phyloP scores from a whole-genome alignment of 441 rosid species.

The Eruca vesicaria region DNA sequence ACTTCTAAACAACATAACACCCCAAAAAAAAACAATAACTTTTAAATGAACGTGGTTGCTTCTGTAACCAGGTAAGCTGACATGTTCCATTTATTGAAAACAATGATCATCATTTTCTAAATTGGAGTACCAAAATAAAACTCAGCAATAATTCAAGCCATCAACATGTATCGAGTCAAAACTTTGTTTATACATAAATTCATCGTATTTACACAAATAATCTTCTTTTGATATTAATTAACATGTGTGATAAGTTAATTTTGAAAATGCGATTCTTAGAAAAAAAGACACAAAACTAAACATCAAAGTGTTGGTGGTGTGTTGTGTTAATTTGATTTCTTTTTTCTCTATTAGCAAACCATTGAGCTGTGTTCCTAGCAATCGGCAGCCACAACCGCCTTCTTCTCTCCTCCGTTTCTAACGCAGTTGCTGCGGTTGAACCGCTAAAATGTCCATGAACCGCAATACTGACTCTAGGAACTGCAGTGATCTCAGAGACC shows the following conservation, averaged over 20 bases:
- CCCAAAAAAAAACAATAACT: neutral
- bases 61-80: conserved; percentile 37
- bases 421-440: conserved; percentile 30
- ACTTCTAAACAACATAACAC: no score
- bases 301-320: conserved; percentile 34
- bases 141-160: conserved; percentile 1
- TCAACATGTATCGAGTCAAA: neutral
- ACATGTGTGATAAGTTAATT: neutral
- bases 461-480: conserved; percentile 47
- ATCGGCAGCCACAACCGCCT: conserved; percentile 80
- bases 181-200: neutral
- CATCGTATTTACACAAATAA: neutral
- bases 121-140: neutral
- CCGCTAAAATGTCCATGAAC: conserved; percentile 28
- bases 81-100: conserved; percentile 31
- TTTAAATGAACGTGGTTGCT: conserved; percentile 14
- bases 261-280: neutral
- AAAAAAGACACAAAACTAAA: conserved; percentile 19
- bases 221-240: conserved; percentile 1
- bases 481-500: conserved; percentile 72
- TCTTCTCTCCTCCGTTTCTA: conserved; percentile 48
- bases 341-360: conserved; percentile 79
- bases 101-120: neutral
- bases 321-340: conserved; percentile 39
- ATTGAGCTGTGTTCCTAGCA: conserved; percentile 68